Percentiles rank a stretch among this genome's conserved stretches.
phyloP scores from a whole-genome alignment of 352 stramenopile species.

The Phytophthora pisi region DNA sequence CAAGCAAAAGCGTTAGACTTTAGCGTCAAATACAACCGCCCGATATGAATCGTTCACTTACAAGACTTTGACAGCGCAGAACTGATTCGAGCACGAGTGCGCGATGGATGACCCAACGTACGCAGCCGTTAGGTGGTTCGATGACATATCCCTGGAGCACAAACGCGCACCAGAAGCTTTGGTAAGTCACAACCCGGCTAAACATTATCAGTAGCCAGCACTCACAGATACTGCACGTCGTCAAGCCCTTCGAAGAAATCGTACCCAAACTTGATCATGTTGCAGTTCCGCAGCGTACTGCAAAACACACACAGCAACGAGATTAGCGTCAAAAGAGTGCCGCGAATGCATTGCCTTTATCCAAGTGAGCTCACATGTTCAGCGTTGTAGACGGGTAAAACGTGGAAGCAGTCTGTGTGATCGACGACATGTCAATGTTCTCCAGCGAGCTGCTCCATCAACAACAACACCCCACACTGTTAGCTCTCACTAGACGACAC shows the following conservation, averaged over 20 bases:
- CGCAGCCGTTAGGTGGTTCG: conserved; percentile 42
- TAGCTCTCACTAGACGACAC: neutral
- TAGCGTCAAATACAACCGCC: too few relatives aligned
- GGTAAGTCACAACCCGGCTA: neutral
- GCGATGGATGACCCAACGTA: conserved; percentile 40
- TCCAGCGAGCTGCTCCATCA: conserved; percentile 22
- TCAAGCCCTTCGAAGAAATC: conserved; percentile 36
- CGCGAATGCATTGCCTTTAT: neutral
- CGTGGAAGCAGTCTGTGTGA: conserved; percentile 32
- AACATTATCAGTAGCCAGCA: neutral
- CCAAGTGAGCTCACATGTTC: conserved; percentile 30
- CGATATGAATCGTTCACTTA: conserved; percentile 22
- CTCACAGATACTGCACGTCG: conserved; percentile 41
- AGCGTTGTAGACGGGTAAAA: conserved; percentile 36
- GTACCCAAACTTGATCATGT: conserved; percentile 44
- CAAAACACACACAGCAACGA: neutral
- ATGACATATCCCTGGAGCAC: conserved; percentile 41
- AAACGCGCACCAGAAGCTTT: conserved; percentile 2
- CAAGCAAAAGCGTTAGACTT: neutral
- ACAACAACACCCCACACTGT: neutral
- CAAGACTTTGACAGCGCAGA: conserved; percentile 39
- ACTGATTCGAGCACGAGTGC: conserved; percentile 30
- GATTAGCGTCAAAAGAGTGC: neutral
- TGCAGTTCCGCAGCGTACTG: conserved; percentile 53
- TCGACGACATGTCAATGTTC: conserved; percentile 40